Base-by-base conservation (phyloP, 768 basidiomycete genomes). In the Suillus plorans region DNA sequence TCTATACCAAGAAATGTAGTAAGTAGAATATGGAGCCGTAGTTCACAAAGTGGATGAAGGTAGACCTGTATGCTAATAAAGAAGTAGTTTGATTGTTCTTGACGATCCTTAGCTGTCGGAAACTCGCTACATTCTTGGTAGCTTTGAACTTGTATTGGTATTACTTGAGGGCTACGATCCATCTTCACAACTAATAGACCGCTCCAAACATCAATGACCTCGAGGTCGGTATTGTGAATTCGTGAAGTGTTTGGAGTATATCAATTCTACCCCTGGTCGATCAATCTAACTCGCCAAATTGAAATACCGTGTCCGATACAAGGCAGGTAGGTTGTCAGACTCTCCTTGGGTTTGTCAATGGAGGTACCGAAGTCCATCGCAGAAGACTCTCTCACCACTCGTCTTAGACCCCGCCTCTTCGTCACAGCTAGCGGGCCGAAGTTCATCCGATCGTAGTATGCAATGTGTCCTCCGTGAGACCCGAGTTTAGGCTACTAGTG, bases 1-100 rank as follows among this genome's bases (percentile, higher is more conserved):
- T 49, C 64, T 66, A 72, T 73, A 73, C 72, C 71, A 73, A 25
- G 41, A 59, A 58, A 28, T 28, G 58, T 59, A 59, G 58, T 59
- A 28, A 59, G 18, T 59, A 59, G 39, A 59, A 25, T 59, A 59
- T 13, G 58, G 18, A 28, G 37, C 31, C 12, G 62, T 36, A 62
- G 61, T 50, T 62, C 44, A 62, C 18, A 18, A 53, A 31, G 39
- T 39, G 13, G 62, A 20, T 39, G 55, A 34, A 25, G 45, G 53
- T 8, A 10, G 41, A 58, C 41, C 22, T 63, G 62, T 63, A 63
- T 39, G 53, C 50, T 41, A 58, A 63, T 63, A 62, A 62, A 37
- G 50, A 28, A 61, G 16, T 41, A 25, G 31, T 55, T 53, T 34
- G 52, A 31, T 31, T 20, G 52, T 31, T 53, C 18, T 53, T 37